Evolutionary conservation across 306 rosid genomes (phyloP).

Genomic region (Canavalia ensiformis): DNA sequence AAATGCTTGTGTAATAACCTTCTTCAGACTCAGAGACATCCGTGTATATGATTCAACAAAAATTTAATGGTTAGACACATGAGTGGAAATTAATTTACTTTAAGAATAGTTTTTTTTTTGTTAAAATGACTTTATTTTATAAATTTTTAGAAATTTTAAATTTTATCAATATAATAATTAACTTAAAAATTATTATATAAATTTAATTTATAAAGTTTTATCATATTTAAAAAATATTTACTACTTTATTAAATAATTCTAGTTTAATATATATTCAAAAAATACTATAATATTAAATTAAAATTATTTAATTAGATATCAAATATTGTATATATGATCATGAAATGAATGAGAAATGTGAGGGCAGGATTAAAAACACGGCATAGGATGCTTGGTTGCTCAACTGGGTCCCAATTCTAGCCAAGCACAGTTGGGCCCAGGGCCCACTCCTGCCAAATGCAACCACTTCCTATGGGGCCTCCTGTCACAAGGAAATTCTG

Average conservation of each 20-base stretch:
- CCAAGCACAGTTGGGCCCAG: conserved; percentile 40
- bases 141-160: too few species aligned
- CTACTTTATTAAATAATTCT: too few species aligned
- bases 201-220: too few species aligned
- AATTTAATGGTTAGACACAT: background rate
- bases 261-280: too few species aligned
- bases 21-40: background rate
- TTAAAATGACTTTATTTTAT: too few species aligned
- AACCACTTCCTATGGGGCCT: conserved; percentile 53
- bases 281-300: too few species aligned
- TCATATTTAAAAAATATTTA: too few species aligned
- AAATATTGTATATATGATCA: background rate
- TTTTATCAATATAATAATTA: too few species aligned
- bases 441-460: conserved; percentile 57
- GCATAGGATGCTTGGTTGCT: conserved; percentile 60
- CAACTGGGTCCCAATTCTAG: conserved; percentile 44
- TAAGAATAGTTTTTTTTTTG: too few species aligned
- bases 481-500: conserved; percentile 26
- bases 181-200: too few species aligned
- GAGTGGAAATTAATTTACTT: too few species aligned
- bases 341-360: background rate
- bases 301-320: too few species aligned
- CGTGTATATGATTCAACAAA: background rate
- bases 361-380: background rate
- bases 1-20: background rate